Conservation (phyloP, 2,329 filamentous ascomycete species). For the Fusarium sp. region DNA sequence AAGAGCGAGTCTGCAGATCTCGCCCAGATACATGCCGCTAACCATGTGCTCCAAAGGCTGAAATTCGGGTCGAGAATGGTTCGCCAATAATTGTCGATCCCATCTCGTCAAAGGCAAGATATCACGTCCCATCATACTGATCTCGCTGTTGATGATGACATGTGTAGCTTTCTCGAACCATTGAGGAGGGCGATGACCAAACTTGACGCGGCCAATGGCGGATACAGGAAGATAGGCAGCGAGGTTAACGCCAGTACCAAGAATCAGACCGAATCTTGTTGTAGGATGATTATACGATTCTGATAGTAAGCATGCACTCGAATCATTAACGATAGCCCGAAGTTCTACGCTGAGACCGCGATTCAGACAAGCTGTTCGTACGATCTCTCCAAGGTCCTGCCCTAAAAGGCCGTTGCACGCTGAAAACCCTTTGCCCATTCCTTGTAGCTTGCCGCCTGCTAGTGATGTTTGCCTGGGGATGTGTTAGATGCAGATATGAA, state of each 20-base stretch:
- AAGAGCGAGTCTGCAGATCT: conserved; percentile 67
- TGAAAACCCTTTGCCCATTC: conserved; percentile 73
- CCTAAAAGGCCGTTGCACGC: conserved; percentile 66
- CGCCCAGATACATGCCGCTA: conserved; percentile 72
- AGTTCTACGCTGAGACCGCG: conserved; percentile 64
- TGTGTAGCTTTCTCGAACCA: conserved; percentile 69
- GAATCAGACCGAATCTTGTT: conserved; percentile 70
- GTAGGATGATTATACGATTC: conserved; percentile 67
- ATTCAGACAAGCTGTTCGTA: conserved; percentile 62
- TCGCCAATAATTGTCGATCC: conserved; percentile 63
- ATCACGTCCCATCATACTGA: conserved; percentile 71
- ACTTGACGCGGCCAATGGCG: conserved; percentile 64
- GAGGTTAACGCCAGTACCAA: conserved; percentile 74
- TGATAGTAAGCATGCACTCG: conserved; percentile 71
- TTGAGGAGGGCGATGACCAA: conserved; percentile 60
- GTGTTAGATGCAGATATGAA: conserved; percentile 37
- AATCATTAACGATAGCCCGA: conserved; percentile 72
- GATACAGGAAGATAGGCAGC: conserved; percentile 69
- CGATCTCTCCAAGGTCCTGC: conserved; percentile 67
- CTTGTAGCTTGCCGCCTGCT: conserved; percentile 64
- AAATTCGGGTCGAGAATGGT: conserved; percentile 65
- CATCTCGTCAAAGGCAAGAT: conserved; percentile 69
- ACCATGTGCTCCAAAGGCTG: conserved; percentile 71
- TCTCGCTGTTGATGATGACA: conserved; percentile 73
- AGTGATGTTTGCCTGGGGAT: conserved; percentile 67